Conservation (phyloP, 495 filamentous ascomycete genomes). For the Hypoxylon intermedium region DNA sequence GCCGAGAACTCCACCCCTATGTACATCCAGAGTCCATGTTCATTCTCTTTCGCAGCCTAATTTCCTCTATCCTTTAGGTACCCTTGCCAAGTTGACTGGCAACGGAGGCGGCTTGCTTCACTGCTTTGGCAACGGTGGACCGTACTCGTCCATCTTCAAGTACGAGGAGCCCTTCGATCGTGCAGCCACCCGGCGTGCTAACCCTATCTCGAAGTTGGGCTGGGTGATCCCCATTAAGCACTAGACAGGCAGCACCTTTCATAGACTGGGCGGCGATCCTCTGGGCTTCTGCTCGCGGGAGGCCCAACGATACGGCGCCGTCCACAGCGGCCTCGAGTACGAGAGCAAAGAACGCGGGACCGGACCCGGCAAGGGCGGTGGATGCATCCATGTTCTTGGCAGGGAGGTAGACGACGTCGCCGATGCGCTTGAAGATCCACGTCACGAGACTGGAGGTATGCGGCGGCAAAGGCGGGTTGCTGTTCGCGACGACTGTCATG, state of each 20-base stretch:
- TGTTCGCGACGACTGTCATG: conserved; percentile 79
- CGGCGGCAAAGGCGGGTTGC: conserved; percentile 62
- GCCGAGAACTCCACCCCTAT: conserved; percentile 31
- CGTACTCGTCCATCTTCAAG: conserved; percentile 78
- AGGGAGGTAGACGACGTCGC: conserved; percentile 69
- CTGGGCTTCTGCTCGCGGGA: conserved; percentile 77
- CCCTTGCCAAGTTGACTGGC: conserved; percentile 74
- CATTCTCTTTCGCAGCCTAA: conserved; percentile 46
- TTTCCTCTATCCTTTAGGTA: too few relatives aligned
- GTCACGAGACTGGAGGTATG: conserved; percentile 63
- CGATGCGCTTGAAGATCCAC: conserved; percentile 80
- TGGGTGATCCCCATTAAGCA: conserved; percentile 77
- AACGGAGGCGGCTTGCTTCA: conserved; percentile 79
- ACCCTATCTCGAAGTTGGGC: conserved; percentile 80
- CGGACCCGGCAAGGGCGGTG: conserved; percentile 78
- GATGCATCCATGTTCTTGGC: conserved; percentile 73
- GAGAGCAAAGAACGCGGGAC: conserved; percentile 80
- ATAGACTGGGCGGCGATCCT: conserved; percentile 82
- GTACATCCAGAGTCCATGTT: conserved; percentile 5
- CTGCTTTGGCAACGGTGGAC: conserved; percentile 71
- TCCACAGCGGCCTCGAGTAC: conserved; percentile 79
- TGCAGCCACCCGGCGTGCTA: conserved; percentile 80
- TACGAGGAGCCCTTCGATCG: conserved; percentile 76
- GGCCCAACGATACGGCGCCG: conserved; percentile 80
- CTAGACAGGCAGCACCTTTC: conserved; percentile 73